Conservation (phyloP, 768 basidiomycete species). For the Tubosaeta sp. region DNA sequence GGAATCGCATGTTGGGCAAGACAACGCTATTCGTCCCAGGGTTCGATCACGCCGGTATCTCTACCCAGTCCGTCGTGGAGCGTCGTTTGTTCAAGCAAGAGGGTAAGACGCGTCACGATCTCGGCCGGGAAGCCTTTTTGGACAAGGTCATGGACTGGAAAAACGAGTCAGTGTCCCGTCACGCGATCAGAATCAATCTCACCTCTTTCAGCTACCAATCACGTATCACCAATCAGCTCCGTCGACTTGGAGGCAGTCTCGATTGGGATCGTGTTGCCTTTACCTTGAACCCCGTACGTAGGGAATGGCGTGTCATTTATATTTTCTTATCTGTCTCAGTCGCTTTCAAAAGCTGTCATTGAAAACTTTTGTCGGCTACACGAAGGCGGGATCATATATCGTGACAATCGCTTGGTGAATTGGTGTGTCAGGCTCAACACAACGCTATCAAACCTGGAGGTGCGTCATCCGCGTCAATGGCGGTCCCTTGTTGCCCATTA, state of each 20-base stretch:
- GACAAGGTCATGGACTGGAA: constrained; percentile 95
- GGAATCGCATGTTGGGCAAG: constrained; percentile 96
- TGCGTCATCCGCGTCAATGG: constrained; percentile 25
- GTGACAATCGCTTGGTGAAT: constrained; percentile 94
- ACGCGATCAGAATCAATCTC: neutral
- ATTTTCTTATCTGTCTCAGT: constrained; percentile 33
- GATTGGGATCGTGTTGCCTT: constrained; percentile 96
- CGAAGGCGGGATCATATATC: constrained; percentile 89
- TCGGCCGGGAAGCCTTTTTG: constrained; percentile 91
- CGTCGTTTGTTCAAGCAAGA: constrained; percentile 81
- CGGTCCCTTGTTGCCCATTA: neutral
- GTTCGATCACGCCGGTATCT: constrained; percentile 98
- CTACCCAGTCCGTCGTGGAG: constrained; percentile 97
- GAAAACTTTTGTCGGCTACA: constrained; percentile 90
- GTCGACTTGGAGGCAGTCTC: constrained; percentile 85
- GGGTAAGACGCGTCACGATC: constrained; percentile 83
- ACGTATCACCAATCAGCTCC: constrained; percentile 87
- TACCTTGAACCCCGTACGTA: constrained; percentile 83
- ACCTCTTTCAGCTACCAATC: constrained; percentile 67
- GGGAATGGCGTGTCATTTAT: neutral
- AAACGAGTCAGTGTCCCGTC: constrained; percentile 67
- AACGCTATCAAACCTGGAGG: constrained; percentile 96
- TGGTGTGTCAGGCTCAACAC: constrained; percentile 98
- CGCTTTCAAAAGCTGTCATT: constrained; percentile 79
- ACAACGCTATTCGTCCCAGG: constrained; percentile 87